Percentiles rank a stretch among this genome's conserved stretches.
Evolutionary conservation across 2,329 filamentous ascomycete genomes (phyloP).

Genomic region (Arthroderma sp.): DNA sequence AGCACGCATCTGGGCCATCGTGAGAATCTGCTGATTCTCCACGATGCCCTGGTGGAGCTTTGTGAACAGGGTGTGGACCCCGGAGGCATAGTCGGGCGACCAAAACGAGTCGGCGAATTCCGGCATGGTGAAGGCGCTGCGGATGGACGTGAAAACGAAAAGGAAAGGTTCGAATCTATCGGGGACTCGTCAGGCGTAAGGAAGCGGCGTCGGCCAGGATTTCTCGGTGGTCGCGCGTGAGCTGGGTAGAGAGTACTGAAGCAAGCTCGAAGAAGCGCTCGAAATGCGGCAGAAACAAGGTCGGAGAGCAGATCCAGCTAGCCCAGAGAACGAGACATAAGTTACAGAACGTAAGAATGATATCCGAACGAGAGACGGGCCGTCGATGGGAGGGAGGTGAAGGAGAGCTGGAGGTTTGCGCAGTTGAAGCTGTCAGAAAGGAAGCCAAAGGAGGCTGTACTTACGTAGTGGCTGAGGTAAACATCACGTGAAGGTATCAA

Average conservation of each 20-base stretch:
- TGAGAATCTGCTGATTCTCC: constrained; percentile 89
- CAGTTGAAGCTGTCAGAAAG: neutral
- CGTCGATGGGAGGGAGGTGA: neutral
- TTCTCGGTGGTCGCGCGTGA: neutral
- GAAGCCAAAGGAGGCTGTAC: neutral
- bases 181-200: neutral
- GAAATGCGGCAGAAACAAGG: neutral
- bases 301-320: constrained; percentile 4
- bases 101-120: constrained; percentile 94
- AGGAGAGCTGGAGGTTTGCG: neutral
- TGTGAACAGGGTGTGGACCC: constrained; percentile 83
- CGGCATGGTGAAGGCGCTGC: constrained; percentile 49
- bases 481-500: neutral
- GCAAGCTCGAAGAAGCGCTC: neutral
- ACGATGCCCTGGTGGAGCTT: constrained; percentile 94
- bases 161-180: neutral
- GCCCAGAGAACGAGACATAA: neutral
- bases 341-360: neutral
- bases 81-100: constrained; percentile 94
- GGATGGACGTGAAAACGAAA: neutral
- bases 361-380: neutral
- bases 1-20: constrained; percentile 82
- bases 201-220: neutral
- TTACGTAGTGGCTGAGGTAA: constrained; percentile 2
- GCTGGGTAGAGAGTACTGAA: neutral